A percentile compares a stretch with the other conserved stretches of the same genome.
These are phyloP conservation scores for Volvox reticuliferus DNA, from an alignment of 139 green algal species.

Conservation along the genomic window DNA sequence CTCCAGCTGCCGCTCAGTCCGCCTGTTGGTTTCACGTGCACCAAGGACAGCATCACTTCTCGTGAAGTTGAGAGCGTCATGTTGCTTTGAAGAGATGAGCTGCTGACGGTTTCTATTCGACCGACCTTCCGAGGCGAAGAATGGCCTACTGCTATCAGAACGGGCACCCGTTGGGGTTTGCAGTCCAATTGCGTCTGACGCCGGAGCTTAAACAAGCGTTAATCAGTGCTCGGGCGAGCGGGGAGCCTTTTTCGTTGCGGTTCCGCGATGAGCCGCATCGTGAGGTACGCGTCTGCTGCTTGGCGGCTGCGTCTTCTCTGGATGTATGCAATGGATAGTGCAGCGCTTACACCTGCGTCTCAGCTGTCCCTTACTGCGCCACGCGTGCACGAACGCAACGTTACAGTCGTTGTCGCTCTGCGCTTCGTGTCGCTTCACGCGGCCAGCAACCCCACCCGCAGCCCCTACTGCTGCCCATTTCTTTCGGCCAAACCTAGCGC, in stretches of 20 bases:
- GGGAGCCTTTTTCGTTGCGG: slow-evolving; percentile 8
- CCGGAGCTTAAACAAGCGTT: slow-evolving; percentile 40
- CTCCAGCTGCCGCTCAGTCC: not conserved
- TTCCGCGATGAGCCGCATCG: slow-evolving; percentile 25
- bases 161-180: slow-evolving; percentile 15
- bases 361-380: not conserved
- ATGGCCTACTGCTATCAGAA: not conserved
- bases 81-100: not conserved
- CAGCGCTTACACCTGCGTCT: not conserved
- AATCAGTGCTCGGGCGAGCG: not conserved
- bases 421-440: not conserved
- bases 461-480: too few relatives aligned
- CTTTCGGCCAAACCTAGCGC: too few relatives aligned
- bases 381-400: too few relatives aligned
- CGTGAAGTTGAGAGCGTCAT: not conserved
- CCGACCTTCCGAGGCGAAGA: not conserved
- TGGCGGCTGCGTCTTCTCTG: not conserved
- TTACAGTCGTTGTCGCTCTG: not conserved
- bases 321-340: not conserved
- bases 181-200: slow-evolving; percentile 30
- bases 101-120: not conserved
- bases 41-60: not conserved
- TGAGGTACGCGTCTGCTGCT: slow-evolving; percentile 13
- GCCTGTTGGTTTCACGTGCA: not conserved
- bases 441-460: not conserved